These are phyloP conservation scores for Claviceps sp. DNA, from an alignment of 2,329 filamentous ascomycete genomes.

Conservation along the genomic window DNA sequence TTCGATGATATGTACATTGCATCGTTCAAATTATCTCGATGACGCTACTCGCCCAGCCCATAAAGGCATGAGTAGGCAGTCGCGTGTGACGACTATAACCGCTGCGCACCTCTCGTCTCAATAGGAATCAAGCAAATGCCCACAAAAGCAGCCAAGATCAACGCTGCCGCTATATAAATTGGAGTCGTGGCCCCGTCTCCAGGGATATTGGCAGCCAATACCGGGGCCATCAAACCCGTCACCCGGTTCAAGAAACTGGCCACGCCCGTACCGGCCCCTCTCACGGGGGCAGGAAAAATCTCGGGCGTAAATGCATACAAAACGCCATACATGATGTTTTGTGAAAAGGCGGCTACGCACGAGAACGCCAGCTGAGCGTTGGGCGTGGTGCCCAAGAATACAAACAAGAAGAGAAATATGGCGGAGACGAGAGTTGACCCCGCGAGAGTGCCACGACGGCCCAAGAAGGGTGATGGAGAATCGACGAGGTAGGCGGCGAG, in stretches of 20 bases:
- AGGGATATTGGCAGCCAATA: constrained; percentile 49
- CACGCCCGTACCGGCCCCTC: constrained; percentile 60
- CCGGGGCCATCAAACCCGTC: constrained; percentile 53
- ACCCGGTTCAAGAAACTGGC: constrained; percentile 58
- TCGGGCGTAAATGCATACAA: constrained; percentile 68
- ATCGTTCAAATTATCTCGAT: no score
- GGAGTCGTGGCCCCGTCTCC: constrained; percentile 44
- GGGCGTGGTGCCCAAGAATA: constrained; percentile 42
- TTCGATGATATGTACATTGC: no score
- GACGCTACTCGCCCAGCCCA: no score
- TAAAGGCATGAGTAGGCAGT: no score
- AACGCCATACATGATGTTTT: constrained; percentile 67
- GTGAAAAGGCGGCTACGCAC: constrained; percentile 56
- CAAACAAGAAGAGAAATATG: constrained; percentile 55
- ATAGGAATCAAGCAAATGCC: constrained; percentile 48
- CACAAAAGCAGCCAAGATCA: constrained; percentile 46
- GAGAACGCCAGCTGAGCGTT: constrained; percentile 49
- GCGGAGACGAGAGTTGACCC: constrained; percentile 53
- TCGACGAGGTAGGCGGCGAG: constrained; percentile 62
- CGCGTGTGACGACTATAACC: constrained; percentile 25
- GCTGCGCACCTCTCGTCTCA: constrained; percentile 46
- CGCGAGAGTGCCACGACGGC: constrained; percentile 61
- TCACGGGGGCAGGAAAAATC: constrained; percentile 58
- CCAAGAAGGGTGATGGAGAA: constrained; percentile 45
- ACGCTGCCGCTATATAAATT: constrained; percentile 40